Percentiles rank a stretch among this genome's conserved stretches.
Conservation (phyloP, 2,329 filamentous ascomycete genomes). For the Aspergillus awamori region DNA sequence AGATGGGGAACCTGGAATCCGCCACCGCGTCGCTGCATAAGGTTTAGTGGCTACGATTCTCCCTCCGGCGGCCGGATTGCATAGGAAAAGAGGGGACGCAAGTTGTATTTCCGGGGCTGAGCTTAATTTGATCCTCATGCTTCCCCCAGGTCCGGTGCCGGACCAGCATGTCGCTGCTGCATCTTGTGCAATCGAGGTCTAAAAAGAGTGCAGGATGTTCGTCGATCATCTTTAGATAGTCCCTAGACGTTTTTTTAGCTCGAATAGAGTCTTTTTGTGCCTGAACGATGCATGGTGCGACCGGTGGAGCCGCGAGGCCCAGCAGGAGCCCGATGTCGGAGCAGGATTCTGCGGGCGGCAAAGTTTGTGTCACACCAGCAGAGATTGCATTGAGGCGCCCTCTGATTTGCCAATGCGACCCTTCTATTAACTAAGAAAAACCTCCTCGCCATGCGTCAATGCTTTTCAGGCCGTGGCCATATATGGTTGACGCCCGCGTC, state of each 20-base stretch:
- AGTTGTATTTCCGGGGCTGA: neutral
- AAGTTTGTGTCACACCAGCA: slow-evolving; percentile 10
- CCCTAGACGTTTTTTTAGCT: neutral
- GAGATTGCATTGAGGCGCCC: neutral
- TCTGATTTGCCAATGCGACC: neutral
- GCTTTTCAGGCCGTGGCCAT: neutral
- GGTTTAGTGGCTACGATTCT: neutral
- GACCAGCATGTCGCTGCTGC: neutral
- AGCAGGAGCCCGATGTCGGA: slow-evolving; percentile 1
- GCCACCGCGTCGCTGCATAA: neutral
- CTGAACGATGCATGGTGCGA: neutral
- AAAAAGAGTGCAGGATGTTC: neutral
- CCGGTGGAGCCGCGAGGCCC: neutral
- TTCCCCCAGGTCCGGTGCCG: neutral
- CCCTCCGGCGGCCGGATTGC: neutral
- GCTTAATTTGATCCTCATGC: neutral
- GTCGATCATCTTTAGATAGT: neutral
- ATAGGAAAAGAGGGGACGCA: neutral
- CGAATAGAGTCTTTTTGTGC: neutral
- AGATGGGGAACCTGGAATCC: neutral
- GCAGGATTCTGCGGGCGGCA: slow-evolving; percentile 1
- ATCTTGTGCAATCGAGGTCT: neutral
- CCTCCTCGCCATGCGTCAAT: slow-evolving; percentile 4
- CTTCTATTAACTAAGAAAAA: slow-evolving; percentile 13
- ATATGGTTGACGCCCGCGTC: neutral